These are phyloP conservation scores for Eurotiales sp. DNA, from an alignment of 2,329 filamentous ascomycete species.

Conservation along the genomic window DNA sequence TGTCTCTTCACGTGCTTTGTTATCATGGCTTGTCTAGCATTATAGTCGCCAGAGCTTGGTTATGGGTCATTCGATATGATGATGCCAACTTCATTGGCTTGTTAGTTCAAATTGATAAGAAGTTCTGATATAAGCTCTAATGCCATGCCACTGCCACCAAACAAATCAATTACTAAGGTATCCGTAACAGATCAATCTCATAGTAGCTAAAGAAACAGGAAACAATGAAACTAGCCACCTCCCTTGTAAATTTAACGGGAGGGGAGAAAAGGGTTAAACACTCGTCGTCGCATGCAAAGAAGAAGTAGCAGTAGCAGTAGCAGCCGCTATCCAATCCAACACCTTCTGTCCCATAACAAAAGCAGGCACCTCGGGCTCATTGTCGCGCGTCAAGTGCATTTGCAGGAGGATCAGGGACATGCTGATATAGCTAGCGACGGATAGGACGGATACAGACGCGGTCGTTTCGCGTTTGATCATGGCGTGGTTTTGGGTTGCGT, in stretches of 20 bases:
- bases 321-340: constrained; percentile 30
- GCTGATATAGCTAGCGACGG: constrained; percentile 70
- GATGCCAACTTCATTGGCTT: background rate
- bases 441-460: constrained; percentile 73
- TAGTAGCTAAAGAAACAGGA: too few species aligned
- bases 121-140: too few species aligned
- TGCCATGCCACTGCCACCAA: too few species aligned
- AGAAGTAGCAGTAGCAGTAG: constrained; percentile 7
- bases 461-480: constrained; percentile 76
- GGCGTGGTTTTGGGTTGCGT: constrained; percentile 72
- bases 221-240: too few species aligned
- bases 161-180: background rate
- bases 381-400: constrained; percentile 59
- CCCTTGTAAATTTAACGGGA: background rate
- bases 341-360: constrained; percentile 47
- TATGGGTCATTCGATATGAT: background rate
- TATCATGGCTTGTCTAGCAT: constrained; percentile 1
- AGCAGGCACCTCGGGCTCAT: constrained; percentile 59
- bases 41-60: background rate
- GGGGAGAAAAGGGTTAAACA: background rate
- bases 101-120: background rate
- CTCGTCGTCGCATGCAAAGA: constrained; percentile 16
- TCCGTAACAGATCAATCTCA: too few species aligned
- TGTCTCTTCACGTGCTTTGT: background rate
- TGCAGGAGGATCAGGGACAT: constrained; percentile 67